Evolutionary conservation across 441 rosid genomes (phyloP).

Genomic region (Pelargonium hybrid): DNA sequence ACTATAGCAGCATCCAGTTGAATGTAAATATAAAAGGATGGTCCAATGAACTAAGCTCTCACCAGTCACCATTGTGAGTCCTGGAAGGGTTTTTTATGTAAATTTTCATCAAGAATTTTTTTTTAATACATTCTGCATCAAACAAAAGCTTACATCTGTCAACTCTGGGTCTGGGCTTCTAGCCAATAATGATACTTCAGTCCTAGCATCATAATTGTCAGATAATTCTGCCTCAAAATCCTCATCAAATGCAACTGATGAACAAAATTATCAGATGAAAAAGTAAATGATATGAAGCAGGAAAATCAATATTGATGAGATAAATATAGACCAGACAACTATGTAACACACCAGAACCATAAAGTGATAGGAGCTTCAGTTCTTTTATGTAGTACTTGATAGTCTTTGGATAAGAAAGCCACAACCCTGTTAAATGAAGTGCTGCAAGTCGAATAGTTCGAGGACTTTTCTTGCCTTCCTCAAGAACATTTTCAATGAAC

Average conservation of each 20-base stretch:
- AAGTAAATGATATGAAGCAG: slow-evolving; percentile 17
- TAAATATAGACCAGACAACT: slow-evolving; percentile 15
- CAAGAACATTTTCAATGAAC: slow-evolving; percentile 74
- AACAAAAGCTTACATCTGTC: slow-evolving; percentile 57
- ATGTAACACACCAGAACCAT: slow-evolving; percentile 70
- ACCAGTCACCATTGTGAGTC: too few relatives aligned
- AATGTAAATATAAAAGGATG: background rate
- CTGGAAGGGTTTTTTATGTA: background rate
- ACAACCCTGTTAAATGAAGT: slow-evolving; percentile 85
- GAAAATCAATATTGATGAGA: background rate
- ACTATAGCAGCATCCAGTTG: background rate
- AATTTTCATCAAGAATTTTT: background rate
- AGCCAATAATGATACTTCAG: slow-evolving; percentile 65
- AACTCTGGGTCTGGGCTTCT: slow-evolving; percentile 62
- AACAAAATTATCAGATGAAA: slow-evolving; percentile 10
- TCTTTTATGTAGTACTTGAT: slow-evolving; percentile 72
- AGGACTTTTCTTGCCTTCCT: slow-evolving; percentile 92
- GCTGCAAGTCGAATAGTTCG: slow-evolving; percentile 92
- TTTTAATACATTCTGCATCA: background rate
- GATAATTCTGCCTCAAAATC: slow-evolving; percentile 92
- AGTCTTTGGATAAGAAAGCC: slow-evolving; percentile 61
- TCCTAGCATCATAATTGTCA: slow-evolving; percentile 74
- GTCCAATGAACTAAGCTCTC: too few relatives aligned
- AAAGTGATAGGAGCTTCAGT: slow-evolving; percentile 72
- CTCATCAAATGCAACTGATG: slow-evolving; percentile 90